These are phyloP conservation scores for Viridothelium virens DNA, from an alignment of 495 filamentous ascomycete species.

Conservation along the genomic window DNA sequence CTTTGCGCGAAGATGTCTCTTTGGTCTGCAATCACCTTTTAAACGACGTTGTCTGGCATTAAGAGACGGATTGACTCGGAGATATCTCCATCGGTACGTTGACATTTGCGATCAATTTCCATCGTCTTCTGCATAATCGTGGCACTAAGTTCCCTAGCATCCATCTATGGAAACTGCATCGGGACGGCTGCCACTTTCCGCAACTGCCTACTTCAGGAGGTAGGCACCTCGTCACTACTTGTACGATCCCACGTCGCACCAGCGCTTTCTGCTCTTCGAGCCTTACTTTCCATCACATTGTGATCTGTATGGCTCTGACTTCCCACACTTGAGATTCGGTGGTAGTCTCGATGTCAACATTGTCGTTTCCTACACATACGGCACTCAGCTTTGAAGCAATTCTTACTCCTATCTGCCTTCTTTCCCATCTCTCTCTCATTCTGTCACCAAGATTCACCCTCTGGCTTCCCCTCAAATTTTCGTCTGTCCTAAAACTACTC, in stretches of 20 bases:
- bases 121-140: no score
- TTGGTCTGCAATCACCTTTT: no score
- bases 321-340: background rate
- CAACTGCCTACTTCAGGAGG: background rate
- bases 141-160: no score
- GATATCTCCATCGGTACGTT: no score
- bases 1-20: background rate
- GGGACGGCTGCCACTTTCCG: background rate
- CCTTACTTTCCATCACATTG: background rate
- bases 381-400: background rate
- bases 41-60: no score
- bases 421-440: background rate
- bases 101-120: no score
- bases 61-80: no score
- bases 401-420: background rate
- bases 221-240: background rate
- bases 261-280: background rate
- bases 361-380: background rate
- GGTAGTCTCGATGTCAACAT: slow-evolving; percentile 7
- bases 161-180: no score
- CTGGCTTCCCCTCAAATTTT: background rate
- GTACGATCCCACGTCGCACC: background rate
- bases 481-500: background rate
- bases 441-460: background rate
- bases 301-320: background rate